Base-by-base conservation (phyloP, 441 rosid species). In the Jatropha multifida region DNA sequence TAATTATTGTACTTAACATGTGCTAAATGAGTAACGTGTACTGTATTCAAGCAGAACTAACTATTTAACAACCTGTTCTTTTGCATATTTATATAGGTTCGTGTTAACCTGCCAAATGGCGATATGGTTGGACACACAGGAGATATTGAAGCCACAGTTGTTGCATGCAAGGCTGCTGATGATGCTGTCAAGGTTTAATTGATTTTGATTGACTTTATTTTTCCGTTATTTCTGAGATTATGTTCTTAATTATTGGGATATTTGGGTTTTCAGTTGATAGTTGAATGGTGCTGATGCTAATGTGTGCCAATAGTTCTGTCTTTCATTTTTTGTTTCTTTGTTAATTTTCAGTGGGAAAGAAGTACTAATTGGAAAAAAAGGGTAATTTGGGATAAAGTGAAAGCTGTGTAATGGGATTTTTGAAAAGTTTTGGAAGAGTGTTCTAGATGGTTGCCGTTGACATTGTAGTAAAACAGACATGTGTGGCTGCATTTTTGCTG, bases 111-210 rank as follows among this genome's bases (percentile, higher is more conserved):
- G 69, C 97, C 99, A 78, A 96, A 94, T 79, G 54, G 97, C 67
- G 98, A 94, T 86, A 94, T 92, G 99, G 98, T 96, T 75, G 99
- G 98, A 74, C 99, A 96, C 76, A 96, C 99, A 0, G 98, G 98
- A 80, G 98, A 94, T 69, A 85, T 96, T 71, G 81, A 89, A 71
- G 98, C 99, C 8, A 94, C 97, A 9, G 77, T 90, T 68, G 94
- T 94, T 66, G 98, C 90, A 3, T 96, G 98, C 89, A 91, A 92
- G 80, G 94, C 89, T 79, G 96, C 97, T 71, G 98, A 96, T 82
- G 89, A 83, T 4, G 97, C 97, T 27, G 99, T 96, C 48, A 87
- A 87, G 98, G 99, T 94, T 81, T 73, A 69, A 8, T 3, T 38
- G 38, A 37, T 37, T 14, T 11, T 56, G 58, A 44, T 41, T 55